Base-by-base conservation (phyloP, 192 early-diverging fungal genomes). In the Kappamyces sp. region DNA sequence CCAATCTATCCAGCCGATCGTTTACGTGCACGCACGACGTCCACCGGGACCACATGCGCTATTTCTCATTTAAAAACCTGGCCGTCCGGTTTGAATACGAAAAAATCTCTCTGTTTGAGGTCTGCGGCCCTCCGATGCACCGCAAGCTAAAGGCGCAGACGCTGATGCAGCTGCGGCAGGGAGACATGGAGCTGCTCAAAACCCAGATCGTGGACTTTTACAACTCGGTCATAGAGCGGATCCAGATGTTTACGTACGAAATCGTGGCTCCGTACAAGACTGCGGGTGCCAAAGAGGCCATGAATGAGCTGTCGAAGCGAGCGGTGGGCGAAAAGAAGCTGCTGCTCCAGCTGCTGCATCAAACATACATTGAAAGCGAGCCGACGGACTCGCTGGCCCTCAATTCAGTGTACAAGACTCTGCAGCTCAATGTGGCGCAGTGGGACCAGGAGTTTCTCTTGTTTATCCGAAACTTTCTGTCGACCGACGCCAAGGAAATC, bases 391-490 rank as follows among this genome's bases (percentile, higher is more conserved):
- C 83, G 0, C 59, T 96, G 34, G 85, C 91, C 1, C 65, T 95
- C 30, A 93, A 89, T 52, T 73, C 79, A 32, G 89, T 91, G 6
- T 74, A 88, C 5, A 81, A 84, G 52, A 78, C 75, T 7, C 58
- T 98, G 30, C 84, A 89, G 59, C 84, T 84, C 47, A 90, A 90
- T 39, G 86, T 94, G 1, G 66, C 74, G 2, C 69, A 75, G 42
- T 98, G 93, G 93, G 89, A 96, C 54, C 58, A 77, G 54, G 88
- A 90, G 29, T 95, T 95, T 59, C 75, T 73, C 3, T 78, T 87
- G 47, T 81, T 98, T 38, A 87, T 82, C 1, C 68, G 87, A 38
- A 77, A 77, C 2, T 93, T 87, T 65, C 80, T 96, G 57, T 86
- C 90, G 57, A 76, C 88, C 0, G 93, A 96, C 47, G 34, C 61